Conservation (phyloP, 139 green algal species). For the Chlorella sorokiniana region DNA sequence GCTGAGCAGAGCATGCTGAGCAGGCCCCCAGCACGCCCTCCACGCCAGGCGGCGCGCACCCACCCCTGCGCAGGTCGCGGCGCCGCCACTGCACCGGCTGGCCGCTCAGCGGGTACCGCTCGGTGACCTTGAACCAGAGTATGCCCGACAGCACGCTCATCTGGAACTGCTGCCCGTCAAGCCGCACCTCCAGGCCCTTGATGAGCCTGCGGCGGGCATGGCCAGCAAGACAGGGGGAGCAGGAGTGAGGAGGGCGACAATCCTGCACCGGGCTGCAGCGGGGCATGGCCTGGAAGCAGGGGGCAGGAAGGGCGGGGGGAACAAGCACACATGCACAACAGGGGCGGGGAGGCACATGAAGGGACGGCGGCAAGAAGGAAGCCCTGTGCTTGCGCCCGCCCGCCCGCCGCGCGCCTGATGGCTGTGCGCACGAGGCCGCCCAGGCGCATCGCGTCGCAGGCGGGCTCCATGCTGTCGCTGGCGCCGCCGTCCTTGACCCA, state of each 20-base stretch:
- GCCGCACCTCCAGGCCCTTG: constrained; percentile 21
- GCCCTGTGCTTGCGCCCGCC: not conserved
- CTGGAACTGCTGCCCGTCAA: not conserved
- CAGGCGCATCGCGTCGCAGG: constrained; percentile 34
- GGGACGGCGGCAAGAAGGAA: not conserved
- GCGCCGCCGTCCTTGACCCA: constrained; percentile 33
- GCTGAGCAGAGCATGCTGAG: no score
- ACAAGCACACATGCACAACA: not conserved
- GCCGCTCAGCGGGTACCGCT: not conserved
- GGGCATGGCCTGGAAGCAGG: not conserved
- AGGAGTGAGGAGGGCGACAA: not conserved
- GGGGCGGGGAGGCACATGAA: not conserved
- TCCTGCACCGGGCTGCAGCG: no score
- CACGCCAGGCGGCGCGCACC: no score
- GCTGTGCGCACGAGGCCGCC: constrained; percentile 26
- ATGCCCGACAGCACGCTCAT: constrained; percentile 37
- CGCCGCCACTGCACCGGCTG: not conserved
- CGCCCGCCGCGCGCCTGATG: not conserved
- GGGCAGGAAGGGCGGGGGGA: not conserved
- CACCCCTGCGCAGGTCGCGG: constrained; percentile 30
- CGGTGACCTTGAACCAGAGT: constrained; percentile 45
- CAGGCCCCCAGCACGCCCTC: not conserved
- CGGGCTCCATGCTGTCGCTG: constrained; percentile 32
- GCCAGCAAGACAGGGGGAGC: not conserved
- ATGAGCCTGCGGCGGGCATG: constrained; percentile 21